Percentiles rank a stretch among this genome's conserved stretches.
Conservation (phyloP, 1,284 basidiomycete species). For the Cystobasidium slooffiae region DNA sequence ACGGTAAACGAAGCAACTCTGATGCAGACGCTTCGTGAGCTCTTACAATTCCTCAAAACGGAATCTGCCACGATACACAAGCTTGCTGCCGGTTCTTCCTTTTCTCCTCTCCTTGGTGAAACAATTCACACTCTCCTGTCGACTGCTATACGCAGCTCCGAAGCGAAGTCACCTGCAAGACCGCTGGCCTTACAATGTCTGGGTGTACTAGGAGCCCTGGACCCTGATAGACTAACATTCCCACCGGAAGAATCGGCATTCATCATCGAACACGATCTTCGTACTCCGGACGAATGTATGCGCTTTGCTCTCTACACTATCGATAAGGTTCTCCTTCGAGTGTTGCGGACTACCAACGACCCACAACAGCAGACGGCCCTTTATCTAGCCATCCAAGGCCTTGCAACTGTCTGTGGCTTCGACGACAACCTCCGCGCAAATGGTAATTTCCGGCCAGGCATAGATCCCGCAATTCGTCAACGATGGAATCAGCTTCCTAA, state of each 20-base stretch:
- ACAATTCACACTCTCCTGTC: constrained; percentile 72
- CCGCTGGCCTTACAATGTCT: constrained; percentile 84
- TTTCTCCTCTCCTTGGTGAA: constrained; percentile 75
- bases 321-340: constrained; percentile 82
- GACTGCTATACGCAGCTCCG: constrained; percentile 64
- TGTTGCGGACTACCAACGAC: constrained; percentile 91
- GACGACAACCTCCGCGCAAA: constrained; percentile 69
- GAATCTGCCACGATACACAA: constrained; percentile 65
- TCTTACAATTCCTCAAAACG: constrained; percentile 68
- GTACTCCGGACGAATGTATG: constrained; percentile 76
- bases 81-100: constrained; percentile 78
- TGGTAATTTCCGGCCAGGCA: constrained; percentile 53
- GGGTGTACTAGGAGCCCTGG: constrained; percentile 90
- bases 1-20: constrained; percentile 85
- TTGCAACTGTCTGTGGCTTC: constrained; percentile 87
- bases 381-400: constrained; percentile 90
- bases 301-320: constrained; percentile 86
- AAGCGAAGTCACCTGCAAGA: constrained; percentile 65
- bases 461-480: constrained; percentile 69
- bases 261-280: constrained; percentile 81
- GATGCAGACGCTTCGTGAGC: constrained; percentile 74
- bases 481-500: constrained; percentile 81
- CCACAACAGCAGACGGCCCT: constrained; percentile 88
- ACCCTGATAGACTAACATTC: constrained; percentile 89
- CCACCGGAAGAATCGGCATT: constrained; percentile 67